Conservation (phyloP, 2,329 filamentous ascomycete genomes). For the Aureobasidium pullulans region DNA sequence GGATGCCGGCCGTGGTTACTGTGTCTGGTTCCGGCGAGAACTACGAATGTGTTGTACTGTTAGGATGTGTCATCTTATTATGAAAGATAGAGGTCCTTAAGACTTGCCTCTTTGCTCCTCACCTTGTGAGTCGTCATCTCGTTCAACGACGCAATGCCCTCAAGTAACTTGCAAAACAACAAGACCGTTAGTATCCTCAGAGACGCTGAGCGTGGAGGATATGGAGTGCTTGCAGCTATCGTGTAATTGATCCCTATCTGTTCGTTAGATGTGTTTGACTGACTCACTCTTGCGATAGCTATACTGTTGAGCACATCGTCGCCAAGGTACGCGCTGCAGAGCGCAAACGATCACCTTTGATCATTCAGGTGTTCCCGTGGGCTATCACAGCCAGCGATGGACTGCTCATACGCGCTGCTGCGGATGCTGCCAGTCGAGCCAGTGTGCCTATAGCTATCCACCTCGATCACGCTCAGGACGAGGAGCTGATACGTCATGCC, state of each 20-base stretch:
- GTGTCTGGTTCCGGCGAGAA: no score
- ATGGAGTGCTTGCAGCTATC: constrained; percentile 20
- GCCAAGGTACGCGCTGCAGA: constrained; percentile 25
- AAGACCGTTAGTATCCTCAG: constrained; percentile 18
- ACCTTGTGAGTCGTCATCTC: no score
- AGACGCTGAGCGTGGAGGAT: constrained; percentile 19
- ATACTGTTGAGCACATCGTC: constrained; percentile 24
- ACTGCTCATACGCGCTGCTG: constrained; percentile 22
- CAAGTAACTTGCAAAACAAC: constrained; percentile 11
- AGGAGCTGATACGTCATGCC: constrained; percentile 20
- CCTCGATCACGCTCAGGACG: constrained; percentile 25
- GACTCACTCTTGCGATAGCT: not conserved
- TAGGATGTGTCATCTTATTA: no score
- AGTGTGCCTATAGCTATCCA: constrained; percentile 24
- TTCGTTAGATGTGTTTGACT: not conserved
- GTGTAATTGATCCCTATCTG: constrained; percentile 9
- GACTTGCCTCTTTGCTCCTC: no score
- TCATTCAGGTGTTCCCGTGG: constrained; percentile 26
- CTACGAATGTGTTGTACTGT: no score
- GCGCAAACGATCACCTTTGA: constrained; percentile 22
- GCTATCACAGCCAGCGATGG: constrained; percentile 22
- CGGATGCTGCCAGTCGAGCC: constrained; percentile 19
- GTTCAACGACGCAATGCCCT: not conserved
- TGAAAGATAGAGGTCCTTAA: no score
- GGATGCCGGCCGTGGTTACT: no score